These are phyloP conservation scores for Wallacemonas sp. DNA, from an alignment of 208 protist species.

Conservation along the genomic window DNA sequence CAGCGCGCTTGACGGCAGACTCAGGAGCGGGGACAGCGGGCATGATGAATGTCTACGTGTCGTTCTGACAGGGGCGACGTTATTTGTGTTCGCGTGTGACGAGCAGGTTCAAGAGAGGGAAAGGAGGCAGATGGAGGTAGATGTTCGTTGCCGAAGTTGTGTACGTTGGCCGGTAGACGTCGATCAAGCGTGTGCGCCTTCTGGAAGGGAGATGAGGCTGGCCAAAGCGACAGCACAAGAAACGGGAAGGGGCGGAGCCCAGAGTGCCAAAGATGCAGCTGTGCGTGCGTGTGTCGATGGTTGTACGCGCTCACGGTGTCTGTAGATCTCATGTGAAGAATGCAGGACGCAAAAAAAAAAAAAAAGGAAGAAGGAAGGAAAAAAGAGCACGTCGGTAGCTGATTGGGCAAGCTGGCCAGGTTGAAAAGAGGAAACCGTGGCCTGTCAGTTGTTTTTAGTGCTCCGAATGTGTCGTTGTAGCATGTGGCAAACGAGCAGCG, in stretches of 20 bases:
- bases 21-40: slow-evolving; percentile 83
- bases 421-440: neutral
- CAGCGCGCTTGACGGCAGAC: slow-evolving; percentile 88
- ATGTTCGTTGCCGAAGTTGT: too few species aligned
- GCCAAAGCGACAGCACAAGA: too few species aligned
- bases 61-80: slow-evolving; percentile 4
- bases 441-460: neutral
- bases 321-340: too few species aligned
- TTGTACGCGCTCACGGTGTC: too few species aligned
- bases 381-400: neutral
- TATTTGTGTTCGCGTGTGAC: neutral
- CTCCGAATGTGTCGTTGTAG: neutral
- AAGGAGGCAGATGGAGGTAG: too few species aligned
- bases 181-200: too few species aligned
- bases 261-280: too few species aligned
- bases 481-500: neutral
- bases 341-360: neutral
- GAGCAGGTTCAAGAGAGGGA: too few species aligned
- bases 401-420: neutral
- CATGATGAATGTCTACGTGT: slow-evolving; percentile 33
- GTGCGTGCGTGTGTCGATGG: too few species aligned
- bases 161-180: too few species aligned
- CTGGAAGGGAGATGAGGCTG: too few species aligned
- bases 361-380: neutral
- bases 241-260: too few species aligned